phyloP scores from a whole-genome alignment of 2,329 filamentous ascomycete species.

The Blastomyces emzantsi region DNA sequence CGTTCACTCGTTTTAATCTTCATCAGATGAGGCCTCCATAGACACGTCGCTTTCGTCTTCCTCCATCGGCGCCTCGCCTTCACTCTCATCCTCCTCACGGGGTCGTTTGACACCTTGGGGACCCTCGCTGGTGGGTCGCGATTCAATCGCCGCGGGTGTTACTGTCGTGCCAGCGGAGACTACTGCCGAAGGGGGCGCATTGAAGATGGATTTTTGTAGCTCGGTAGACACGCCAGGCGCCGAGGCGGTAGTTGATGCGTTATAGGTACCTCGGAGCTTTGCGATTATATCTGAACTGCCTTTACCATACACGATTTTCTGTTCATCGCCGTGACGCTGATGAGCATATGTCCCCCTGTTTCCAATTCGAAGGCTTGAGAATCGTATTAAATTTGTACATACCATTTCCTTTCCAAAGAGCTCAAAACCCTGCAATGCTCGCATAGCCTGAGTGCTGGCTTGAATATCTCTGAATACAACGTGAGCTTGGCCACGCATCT shows the following conservation, averaged over 20 bases:
- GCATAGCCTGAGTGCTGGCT: conserved; percentile 88
- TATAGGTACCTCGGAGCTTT: conserved; percentile 86
- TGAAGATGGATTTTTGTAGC: conserved; percentile 72
- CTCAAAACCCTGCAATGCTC: conserved; percentile 72
- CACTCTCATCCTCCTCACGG: conserved; percentile 54
- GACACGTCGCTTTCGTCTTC: conserved; percentile 61
- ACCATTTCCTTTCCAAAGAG: conserved; percentile 84
- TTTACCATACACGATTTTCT: conserved; percentile 91
- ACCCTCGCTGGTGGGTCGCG: conserved; percentile 46
- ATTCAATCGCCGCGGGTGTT: conserved; percentile 42
- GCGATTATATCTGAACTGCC: conserved; percentile 79
- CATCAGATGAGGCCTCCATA: conserved; percentile 64
- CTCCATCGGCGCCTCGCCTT: conserved; percentile 49
- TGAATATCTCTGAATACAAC: conserved; percentile 83
- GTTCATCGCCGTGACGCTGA: conserved; percentile 10
- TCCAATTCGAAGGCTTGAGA: background rate
- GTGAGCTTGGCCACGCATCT: conserved; percentile 95
- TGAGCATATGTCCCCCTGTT: background rate
- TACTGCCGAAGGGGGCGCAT: conserved; percentile 44
- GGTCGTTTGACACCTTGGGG: conserved; percentile 57
- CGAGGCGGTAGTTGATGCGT: conserved; percentile 47
- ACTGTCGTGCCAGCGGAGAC: conserved; percentile 36
- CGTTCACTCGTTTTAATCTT: conserved; percentile 45
- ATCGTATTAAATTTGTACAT: conserved; percentile 29
- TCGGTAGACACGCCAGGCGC: conserved; percentile 58